These are phyloP conservation scores for Camelina sativa DNA, from an alignment of 345 rosid species.

Conservation along the genomic window DNA sequence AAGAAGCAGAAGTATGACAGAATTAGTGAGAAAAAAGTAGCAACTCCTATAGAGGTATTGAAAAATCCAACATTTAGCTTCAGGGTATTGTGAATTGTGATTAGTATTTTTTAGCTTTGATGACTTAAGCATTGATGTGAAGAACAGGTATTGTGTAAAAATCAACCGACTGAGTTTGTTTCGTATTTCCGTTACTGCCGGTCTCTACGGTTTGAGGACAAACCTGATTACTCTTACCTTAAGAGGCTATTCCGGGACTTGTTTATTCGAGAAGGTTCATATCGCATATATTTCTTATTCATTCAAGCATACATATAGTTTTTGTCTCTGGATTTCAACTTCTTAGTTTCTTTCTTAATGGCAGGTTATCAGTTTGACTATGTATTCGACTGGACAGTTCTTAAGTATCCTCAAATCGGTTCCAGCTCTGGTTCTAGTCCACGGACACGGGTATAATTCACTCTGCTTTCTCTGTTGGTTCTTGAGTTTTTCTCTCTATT, in stretches of 20 bases:
- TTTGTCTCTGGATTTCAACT: background rate
- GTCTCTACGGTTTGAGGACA: conserved; percentile 76
- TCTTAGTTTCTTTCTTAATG: background rate
- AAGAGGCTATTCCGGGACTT: conserved; percentile 84
- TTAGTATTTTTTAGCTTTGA: background rate
- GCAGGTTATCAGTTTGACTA: conserved; percentile 78
- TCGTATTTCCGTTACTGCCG: conserved; percentile 80
- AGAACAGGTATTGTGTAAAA: conserved; percentile 69
- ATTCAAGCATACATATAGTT: background rate
- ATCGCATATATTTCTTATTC: background rate
- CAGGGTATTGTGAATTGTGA: background rate
- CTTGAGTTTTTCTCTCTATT: background rate
- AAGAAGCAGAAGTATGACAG: conserved; percentile 83
- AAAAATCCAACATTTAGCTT: background rate
- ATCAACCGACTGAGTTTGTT: conserved; percentile 70
- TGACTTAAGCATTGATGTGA: conserved; percentile 7
- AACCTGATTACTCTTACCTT: conserved; percentile 84
- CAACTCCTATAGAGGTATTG: conserved; percentile 74
- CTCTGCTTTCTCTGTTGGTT: background rate
- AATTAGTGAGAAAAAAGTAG: conserved; percentile 81
- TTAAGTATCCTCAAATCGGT: conserved; percentile 70
- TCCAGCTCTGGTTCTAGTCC: conserved; percentile 69
- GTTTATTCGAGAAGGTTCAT: conserved; percentile 77
- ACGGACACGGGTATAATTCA: conserved; percentile 51
- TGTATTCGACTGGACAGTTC: conserved; percentile 80